These are phyloP conservation scores for Candida pseudoglaebosa DNA, from an alignment of 805 yeast species.

Conservation along the genomic window DNA sequence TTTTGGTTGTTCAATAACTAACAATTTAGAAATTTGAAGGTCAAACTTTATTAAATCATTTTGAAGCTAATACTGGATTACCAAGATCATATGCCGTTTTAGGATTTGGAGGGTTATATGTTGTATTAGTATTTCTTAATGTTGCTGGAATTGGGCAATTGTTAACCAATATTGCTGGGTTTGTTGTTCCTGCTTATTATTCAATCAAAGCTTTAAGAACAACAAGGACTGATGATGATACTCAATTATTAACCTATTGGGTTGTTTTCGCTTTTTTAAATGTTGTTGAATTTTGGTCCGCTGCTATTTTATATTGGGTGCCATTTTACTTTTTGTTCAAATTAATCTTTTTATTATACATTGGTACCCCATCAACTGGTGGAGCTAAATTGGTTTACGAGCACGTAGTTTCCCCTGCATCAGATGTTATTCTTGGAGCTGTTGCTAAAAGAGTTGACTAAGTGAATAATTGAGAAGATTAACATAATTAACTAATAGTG, in stretches of 20 bases:
- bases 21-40: constrained; percentile 11
- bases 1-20: neutral
- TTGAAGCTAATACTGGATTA: constrained; percentile 42
- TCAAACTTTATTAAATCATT: constrained; percentile 27
- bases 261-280: constrained; percentile 93
- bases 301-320: constrained; percentile 87
- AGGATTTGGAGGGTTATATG: constrained; percentile 61
- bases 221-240: constrained; percentile 66
- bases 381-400: constrained; percentile 79
- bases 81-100: constrained; percentile 87
- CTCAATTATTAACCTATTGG: constrained; percentile 92
- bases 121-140: constrained; percentile 78
- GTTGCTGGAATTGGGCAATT: constrained; percentile 94
- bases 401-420: constrained; percentile 62
- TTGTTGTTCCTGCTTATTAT: constrained; percentile 84
- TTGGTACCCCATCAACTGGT: constrained; percentile 81
- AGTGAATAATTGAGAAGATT: neutral
- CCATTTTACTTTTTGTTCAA: constrained; percentile 96
- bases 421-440: constrained; percentile 26
- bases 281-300: constrained; percentile 94
- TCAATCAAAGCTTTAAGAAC: constrained; percentile 84
- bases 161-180: constrained; percentile 87
- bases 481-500: too few species aligned
- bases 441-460: constrained; percentile 41
- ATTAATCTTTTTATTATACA: constrained; percentile 80